Evolutionary conservation across 2,329 filamentous ascomycete genomes (phyloP).

Genomic region (Phialemoniopsis sp.): DNA sequence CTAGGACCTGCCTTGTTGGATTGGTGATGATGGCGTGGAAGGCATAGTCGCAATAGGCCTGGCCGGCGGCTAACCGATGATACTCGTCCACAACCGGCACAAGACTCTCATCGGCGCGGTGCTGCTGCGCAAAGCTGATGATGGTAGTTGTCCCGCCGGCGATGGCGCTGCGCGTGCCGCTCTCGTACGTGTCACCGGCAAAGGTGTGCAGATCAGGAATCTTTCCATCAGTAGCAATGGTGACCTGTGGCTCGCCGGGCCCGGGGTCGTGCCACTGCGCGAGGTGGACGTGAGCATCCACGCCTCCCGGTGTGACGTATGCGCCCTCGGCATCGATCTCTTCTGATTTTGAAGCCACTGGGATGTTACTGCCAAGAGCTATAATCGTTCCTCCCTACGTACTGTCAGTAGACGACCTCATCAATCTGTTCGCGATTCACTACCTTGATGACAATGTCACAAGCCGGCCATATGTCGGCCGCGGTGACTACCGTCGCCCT

Average conservation of each 20-base stretch:
- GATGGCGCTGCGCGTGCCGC: slow-evolving; percentile 47
- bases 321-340: slow-evolving; percentile 41
- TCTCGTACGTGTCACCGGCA: slow-evolving; percentile 26
- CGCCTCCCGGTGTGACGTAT: slow-evolving; percentile 34
- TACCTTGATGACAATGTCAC: too few relatives aligned
- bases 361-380: too few relatives aligned
- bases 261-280: slow-evolving; percentile 24
- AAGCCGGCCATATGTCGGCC: too few relatives aligned
- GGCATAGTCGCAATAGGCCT: slow-evolving; percentile 53
- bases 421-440: too few relatives aligned
- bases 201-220: too few relatives aligned
- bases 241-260: too few relatives aligned
- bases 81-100: neutral
- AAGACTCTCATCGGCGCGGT: slow-evolving; percentile 32
- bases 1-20: slow-evolving; percentile 31
- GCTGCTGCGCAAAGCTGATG: slow-evolving; percentile 51
- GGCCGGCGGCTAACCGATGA: neutral
- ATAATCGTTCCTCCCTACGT: too few relatives aligned
- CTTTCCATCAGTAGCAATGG: too few relatives aligned
- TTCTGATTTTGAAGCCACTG: too few relatives aligned
- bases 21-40: slow-evolving; percentile 49
- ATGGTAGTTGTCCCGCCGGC: slow-evolving; percentile 56
- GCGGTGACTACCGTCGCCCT: too few relatives aligned
- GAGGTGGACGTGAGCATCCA: slow-evolving; percentile 31
- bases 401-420: too few relatives aligned